These are phyloP conservation scores for Amanita thiersii DNA, from an alignment of 768 basidiomycete genomes.

Conservation along the genomic window DNA sequence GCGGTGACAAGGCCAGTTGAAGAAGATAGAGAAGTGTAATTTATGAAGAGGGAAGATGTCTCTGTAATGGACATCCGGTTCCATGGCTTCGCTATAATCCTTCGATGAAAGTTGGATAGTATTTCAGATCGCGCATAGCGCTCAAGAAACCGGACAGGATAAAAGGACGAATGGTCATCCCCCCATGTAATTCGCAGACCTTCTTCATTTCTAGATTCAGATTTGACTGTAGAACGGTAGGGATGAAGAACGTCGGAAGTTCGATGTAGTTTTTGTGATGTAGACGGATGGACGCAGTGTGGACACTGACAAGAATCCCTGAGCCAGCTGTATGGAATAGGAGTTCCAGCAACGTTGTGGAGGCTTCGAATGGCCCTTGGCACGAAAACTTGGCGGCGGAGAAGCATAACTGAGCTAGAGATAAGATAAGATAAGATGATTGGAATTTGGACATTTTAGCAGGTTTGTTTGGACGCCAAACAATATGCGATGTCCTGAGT, in stretches of 20 bases:
- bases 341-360: conserved; percentile 29
- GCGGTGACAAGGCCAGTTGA: conserved; percentile 42
- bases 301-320: conserved; percentile 78
- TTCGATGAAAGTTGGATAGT: conserved; percentile 36
- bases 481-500: conserved; percentile 4
- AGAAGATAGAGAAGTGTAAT: conserved; percentile 43
- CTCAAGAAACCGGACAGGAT: conserved; percentile 37
- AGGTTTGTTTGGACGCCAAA: too few species aligned
- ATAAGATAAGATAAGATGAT: background rate
- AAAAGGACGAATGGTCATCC: conserved; percentile 55
- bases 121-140: conserved; percentile 31
- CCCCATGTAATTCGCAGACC: conserved; percentile 36
- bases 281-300: conserved; percentile 68
- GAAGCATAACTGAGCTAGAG: background rate
- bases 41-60: conserved; percentile 39
- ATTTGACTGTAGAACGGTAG: conserved; percentile 31
- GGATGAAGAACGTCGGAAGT: conserved; percentile 51
- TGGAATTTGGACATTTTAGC: background rate
- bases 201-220: conserved; percentile 8
- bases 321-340: conserved; percentile 69
- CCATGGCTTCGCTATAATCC: conserved; percentile 37
- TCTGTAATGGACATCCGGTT: conserved; percentile 25
- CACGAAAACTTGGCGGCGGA: conserved; percentile 10
- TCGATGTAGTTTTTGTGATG: conserved; percentile 66
- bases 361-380: conserved; percentile 23